Evolutionary conservation across 495 filamentous ascomycete species (phyloP), one percentile per base, ranked within the genome.

Genomic region (Xylona heveae): DNA sequence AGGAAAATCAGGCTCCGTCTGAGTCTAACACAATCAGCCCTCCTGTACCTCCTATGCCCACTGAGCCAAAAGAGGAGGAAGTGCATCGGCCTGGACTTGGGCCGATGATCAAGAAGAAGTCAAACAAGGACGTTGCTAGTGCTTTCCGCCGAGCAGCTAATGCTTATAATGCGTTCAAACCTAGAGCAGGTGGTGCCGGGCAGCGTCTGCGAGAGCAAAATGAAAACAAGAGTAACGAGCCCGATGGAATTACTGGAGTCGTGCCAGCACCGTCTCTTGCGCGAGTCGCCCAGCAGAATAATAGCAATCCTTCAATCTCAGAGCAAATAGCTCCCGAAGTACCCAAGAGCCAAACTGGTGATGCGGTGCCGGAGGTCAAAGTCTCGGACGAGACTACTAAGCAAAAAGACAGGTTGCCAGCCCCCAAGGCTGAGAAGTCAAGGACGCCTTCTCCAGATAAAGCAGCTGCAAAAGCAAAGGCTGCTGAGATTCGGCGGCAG

Each of bases 181-280:
- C 83, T 12, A 65, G 83, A 23, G 68, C 72, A 10, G 80, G 81
- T 19, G 82, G 79, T 33, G 81, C 78, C 21, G 78, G 67, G 21
- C 79, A 84, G 34, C 71, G 74, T 33, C 50, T 83, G 18, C 51
- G 70, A 20, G 62, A 65, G 20, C 58, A n/a, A 7, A 18, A 20
- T 31, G 14, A 23, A 24, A 61, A 58, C 37, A 67, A 78, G 40
- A 49, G 43, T 13, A 61, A 67, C 15, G 80, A 74, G 19, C 72
- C 78, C 5, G 82, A 93, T 58, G 83, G 83, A 4, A 85, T 93
- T 35, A 88, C 74, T 2, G 66, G 71, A 22, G 82, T 93, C 30
- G 70, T 92, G 8, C 81, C 79, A 4, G 77, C 81, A 1, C 79
- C 81, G 3, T 70, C 53, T 14, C 21, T 33, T 24, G 14, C 18